phyloP scores from a whole-genome alignment of 1,139 yeast genomes.

The Pichia sp. region DNA sequence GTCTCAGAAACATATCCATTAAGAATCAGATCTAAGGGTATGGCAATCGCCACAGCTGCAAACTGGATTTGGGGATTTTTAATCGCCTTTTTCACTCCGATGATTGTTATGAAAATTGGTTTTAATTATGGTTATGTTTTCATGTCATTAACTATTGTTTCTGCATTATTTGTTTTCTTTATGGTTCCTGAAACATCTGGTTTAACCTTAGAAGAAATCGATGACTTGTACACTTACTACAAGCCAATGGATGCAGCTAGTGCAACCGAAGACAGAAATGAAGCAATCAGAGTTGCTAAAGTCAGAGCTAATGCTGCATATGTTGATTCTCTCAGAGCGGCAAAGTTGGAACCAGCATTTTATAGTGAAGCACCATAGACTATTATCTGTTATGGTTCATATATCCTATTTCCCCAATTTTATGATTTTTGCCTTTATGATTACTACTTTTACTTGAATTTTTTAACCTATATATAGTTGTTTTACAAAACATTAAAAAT shows the following conservation, averaged over 20 bases:
- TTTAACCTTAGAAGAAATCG: conserved; percentile 64
- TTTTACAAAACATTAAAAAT: background rate
- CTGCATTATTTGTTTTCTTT: conserved; percentile 55
- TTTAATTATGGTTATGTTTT: conserved; percentile 72
- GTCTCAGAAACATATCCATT: conserved; percentile 79
- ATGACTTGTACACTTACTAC: conserved; percentile 35
- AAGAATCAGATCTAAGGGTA: conserved; percentile 75
- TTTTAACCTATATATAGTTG: background rate
- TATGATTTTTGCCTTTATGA: too few relatives aligned
- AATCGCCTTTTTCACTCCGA: conserved; percentile 73
- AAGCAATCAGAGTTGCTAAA: background rate
- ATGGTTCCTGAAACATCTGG: conserved; percentile 50
- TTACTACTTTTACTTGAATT: too few relatives aligned
- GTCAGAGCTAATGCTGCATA: background rate
- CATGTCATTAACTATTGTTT: conserved; percentile 61
- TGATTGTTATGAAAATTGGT: conserved; percentile 51
- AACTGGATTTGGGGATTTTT: conserved; percentile 82
- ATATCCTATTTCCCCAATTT: too few relatives aligned
- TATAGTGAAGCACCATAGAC: too few relatives aligned
- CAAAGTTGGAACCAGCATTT: too few relatives aligned
- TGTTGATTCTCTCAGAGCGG: too few relatives aligned
- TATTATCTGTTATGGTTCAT: too few relatives aligned
- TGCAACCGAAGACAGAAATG: conserved; percentile 2
- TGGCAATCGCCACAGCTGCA: conserved; percentile 70
- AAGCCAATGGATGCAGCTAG: conserved; percentile 10